Percentiles rank a stretch among this genome's conserved stretches.
Conservation (phyloP, 2,329 filamentous ascomycete species). For the Pleomassaria siparia region DNA sequence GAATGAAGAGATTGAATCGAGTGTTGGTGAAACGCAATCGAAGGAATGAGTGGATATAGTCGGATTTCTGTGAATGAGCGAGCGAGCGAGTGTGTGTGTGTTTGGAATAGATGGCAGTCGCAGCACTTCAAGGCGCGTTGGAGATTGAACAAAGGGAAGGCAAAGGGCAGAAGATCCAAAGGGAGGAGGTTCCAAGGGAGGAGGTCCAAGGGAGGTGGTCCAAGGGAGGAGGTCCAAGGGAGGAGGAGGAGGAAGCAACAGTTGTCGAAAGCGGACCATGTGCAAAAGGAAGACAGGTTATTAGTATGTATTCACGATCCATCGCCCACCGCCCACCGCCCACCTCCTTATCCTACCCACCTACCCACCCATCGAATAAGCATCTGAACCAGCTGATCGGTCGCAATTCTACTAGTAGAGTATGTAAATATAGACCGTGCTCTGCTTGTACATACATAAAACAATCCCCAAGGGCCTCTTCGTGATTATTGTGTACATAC, state of each 20-base stretch:
- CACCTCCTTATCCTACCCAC: too few species aligned
- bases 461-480: too few species aligned
- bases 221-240: background rate
- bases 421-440: too few species aligned
- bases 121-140: conserved; percentile 16
- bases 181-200: background rate
- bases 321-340: too few species aligned
- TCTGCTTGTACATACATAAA: too few species aligned
- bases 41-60: background rate
- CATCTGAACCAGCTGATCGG: too few species aligned
- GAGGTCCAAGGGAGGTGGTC: background rate
- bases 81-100: background rate
- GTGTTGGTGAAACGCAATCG: background rate
- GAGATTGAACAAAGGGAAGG: background rate
- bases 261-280: background rate
- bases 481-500: too few species aligned
- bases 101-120: background rate
- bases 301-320: too few species aligned
- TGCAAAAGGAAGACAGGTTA: background rate
- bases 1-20: conserved; percentile 1
- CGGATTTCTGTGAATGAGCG: background rate
- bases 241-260: background rate
- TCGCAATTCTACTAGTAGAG: too few species aligned
- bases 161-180: background rate
- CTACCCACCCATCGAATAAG: background rate